phyloP scores from a whole-genome alignment of 169 alveolate species.

The Theileria parva region DNA sequence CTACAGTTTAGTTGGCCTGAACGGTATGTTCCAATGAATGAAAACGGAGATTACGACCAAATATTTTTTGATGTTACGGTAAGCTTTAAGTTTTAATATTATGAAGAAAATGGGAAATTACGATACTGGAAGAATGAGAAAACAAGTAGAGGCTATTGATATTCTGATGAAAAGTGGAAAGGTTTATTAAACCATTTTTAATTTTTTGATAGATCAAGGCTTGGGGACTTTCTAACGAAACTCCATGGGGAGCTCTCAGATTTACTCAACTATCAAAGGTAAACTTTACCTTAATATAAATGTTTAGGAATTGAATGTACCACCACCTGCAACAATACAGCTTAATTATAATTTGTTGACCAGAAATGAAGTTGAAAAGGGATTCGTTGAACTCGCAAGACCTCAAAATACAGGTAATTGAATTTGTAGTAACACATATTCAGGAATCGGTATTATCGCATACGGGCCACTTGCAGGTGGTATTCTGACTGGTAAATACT shows the following conservation, averaged over 20 bases:
- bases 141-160: slow-evolving; percentile 77
- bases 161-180: slow-evolving; percentile 73
- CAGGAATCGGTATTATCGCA: slow-evolving; percentile 74
- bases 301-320: slow-evolving; percentile 60
- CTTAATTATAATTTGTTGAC: slow-evolving; percentile 75
- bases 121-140: slow-evolving; percentile 67
- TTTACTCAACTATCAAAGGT: slow-evolving; percentile 70
- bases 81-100: neutral
- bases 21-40: slow-evolving; percentile 78
- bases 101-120: slow-evolving; percentile 1
- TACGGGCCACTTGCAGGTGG: slow-evolving; percentile 85
- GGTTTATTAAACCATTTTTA: slow-evolving; percentile 36
- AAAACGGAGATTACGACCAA: slow-evolving; percentile 74
- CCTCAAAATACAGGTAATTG: slow-evolving; percentile 78
- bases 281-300: neutral
- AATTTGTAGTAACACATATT: neutral
- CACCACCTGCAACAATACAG: slow-evolving; percentile 78
- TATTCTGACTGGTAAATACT: slow-evolving; percentile 80
- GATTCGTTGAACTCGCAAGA: slow-evolving; percentile 78
- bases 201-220: slow-evolving; percentile 66
- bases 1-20: slow-evolving; percentile 86
- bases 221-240: slow-evolving; percentile 85
- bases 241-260: slow-evolving; percentile 78
- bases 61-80: slow-evolving; percentile 72
- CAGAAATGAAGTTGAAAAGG: slow-evolving; percentile 84